Conservation (phyloP, 2,329 filamentous ascomycete genomes). For the Diaporthe ampelina region DNA sequence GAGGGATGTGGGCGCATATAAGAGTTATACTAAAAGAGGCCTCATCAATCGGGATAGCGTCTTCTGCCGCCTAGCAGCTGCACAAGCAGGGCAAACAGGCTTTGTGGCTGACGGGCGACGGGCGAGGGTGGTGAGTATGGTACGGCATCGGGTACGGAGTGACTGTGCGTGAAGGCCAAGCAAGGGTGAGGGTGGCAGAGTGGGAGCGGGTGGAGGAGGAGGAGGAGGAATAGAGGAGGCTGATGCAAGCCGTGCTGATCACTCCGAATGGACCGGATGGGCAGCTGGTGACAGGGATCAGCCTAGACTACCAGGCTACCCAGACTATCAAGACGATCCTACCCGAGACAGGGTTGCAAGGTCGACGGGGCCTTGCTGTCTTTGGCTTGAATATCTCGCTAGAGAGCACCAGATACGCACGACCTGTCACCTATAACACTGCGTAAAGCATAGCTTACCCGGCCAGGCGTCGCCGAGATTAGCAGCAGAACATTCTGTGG, state of each 20-base stretch:
- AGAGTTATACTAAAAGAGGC: background rate
- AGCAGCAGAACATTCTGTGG: background rate
- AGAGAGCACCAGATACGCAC: background rate
- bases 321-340: slow-evolving; percentile 3
- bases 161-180: slow-evolving; percentile 24
- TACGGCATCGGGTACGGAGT: background rate
- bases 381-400: slow-evolving; percentile 18
- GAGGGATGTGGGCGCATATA: slow-evolving; percentile 20
- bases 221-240: slow-evolving; percentile 12
- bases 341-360: slow-evolving; percentile 28
- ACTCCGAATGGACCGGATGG: slow-evolving; percentile 23
- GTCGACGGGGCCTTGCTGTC: background rate
- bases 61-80: slow-evolving; percentile 6
- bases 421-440: background rate
- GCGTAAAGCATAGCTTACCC: background rate
- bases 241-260: slow-evolving; percentile 29
- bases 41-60: slow-evolving; percentile 3
- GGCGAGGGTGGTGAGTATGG: background rate
- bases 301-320: background rate
- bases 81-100: background rate
- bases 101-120: background rate
- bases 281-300: slow-evolving; percentile 3
- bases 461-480: background rate
- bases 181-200: slow-evolving; percentile 1
- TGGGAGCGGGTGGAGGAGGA: slow-evolving; percentile 15